These are phyloP conservation scores for Suillus fuscotomentosus DNA, from an alignment of 768 basidiomycete genomes.

Conservation along the genomic window DNA sequence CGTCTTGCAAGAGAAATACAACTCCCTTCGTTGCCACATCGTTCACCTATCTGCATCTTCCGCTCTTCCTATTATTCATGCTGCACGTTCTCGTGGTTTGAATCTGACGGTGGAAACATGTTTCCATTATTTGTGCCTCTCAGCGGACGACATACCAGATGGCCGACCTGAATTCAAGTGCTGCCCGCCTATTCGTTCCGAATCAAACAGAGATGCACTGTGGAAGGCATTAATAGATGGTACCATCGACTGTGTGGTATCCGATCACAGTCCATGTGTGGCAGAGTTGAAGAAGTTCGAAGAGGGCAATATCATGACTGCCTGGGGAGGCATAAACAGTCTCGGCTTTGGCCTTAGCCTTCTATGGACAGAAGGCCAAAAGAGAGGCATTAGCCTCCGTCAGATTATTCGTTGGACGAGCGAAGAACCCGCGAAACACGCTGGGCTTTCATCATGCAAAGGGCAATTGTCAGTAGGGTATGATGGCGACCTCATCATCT, in stretches of 20 bases:
- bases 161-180: conserved; percentile 91
- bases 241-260: conserved; percentile 89
- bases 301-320: conserved; percentile 78
- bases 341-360: conserved; percentile 88
- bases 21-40: conserved; percentile 81
- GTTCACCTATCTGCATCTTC: conserved; percentile 90
- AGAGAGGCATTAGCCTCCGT: conserved; percentile 49
- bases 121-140: conserved; percentile 91
- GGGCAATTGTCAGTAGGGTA: conserved; percentile 71
- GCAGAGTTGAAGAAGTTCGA: conserved; percentile 76
- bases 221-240: conserved; percentile 84
- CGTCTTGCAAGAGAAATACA: conserved; percentile 57
- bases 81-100: conserved; percentile 60
- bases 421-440: conserved; percentile 73
- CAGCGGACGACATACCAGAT: conserved; percentile 67
- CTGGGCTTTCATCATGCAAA: conserved; percentile 66
- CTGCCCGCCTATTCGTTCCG: conserved; percentile 87
- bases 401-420: conserved; percentile 77
- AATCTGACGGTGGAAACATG: conserved; percentile 94
- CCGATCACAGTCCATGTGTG: conserved; percentile 94
- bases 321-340: conserved; percentile 95
- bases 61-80: conserved; percentile 74
- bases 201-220: conserved; percentile 66
- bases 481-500: conserved; percentile 87
- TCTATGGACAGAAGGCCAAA: conserved; percentile 79